phyloP scores from a whole-genome alignment of 805 yeast genomes.

The Candida tammaniensis region DNA sequence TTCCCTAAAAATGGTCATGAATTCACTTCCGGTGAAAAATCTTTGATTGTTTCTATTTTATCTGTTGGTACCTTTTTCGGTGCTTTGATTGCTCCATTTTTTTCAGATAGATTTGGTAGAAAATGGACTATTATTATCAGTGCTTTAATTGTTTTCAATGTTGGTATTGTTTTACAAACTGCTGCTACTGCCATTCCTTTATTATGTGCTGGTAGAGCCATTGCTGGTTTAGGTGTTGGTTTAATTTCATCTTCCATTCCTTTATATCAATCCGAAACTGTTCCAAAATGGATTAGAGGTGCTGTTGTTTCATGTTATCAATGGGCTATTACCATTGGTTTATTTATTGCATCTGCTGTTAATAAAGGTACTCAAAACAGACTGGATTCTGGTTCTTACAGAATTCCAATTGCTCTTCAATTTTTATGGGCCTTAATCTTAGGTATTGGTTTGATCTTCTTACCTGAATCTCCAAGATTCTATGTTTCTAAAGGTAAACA shows the following conservation, averaged over 20 bases:
- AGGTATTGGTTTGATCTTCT: constrained; percentile 54
- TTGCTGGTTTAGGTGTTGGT: constrained; percentile 46
- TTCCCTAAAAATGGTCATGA: constrained; percentile 50
- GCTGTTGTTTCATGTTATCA: constrained; percentile 48
- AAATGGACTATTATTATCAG: constrained; percentile 63
- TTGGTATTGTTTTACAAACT: constrained; percentile 36
- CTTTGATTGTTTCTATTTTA: constrained; percentile 70
- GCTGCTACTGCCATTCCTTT: constrained; percentile 27
- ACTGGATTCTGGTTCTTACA: constrained; percentile 35
- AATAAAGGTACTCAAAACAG: constrained; percentile 40
- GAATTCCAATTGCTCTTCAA: constrained; percentile 53
- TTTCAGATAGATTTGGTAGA: constrained; percentile 65
- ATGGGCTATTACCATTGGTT: constrained; percentile 44
- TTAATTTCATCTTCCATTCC: constrained; percentile 64
- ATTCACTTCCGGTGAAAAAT: constrained; percentile 61
- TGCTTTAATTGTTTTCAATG: constrained; percentile 56
- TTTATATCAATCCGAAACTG: constrained; percentile 71
- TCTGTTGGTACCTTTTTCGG: constrained; percentile 86
- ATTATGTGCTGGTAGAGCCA: constrained; percentile 43
- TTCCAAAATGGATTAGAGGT: constrained; percentile 68
- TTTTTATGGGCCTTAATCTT: constrained; percentile 35
- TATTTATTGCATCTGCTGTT: constrained; percentile 49
- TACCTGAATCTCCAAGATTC: constrained; percentile 56
- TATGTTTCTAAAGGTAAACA: constrained; percentile 39
- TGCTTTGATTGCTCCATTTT: constrained; percentile 62